Conservation (phyloP, 1,139 yeast species). For the Debaryomyces udenii region DNA sequence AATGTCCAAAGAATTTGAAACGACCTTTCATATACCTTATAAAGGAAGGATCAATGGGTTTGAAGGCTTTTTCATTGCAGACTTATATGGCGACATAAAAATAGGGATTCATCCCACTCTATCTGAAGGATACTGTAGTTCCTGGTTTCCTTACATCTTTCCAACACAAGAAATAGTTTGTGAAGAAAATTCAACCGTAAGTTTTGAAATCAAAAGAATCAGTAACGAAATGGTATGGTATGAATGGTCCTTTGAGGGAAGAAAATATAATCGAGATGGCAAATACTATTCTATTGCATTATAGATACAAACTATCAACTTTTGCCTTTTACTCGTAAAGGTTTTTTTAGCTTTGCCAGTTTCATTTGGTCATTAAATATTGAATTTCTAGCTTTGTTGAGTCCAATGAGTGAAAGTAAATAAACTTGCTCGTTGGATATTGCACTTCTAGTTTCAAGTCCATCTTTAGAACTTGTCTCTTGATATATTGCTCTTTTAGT, state of each 20-base stretch:
- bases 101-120: constrained; percentile 26
- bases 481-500: too few species aligned
- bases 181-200: constrained; percentile 52
- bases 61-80: constrained; percentile 73
- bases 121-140: constrained; percentile 34
- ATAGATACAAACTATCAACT: too few species aligned
- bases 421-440: too few species aligned
- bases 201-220: constrained; percentile 44
- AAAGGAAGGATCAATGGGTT: constrained; percentile 60
- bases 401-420: too few species aligned
- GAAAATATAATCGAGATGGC: constrained; percentile 24
- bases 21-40: not conserved
- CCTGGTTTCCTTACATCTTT: constrained; percentile 72
- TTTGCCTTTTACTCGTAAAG: too few species aligned
- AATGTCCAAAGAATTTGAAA: not conserved
- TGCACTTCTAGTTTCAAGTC: too few species aligned
- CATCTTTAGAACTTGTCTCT: too few species aligned
- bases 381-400: too few species aligned
- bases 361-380: too few species aligned
- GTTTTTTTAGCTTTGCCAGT: too few species aligned
- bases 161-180: constrained; percentile 58
- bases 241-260: constrained; percentile 58
- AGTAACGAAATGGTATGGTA: constrained; percentile 59
- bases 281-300: constrained; percentile 32
- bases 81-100: constrained; percentile 57